Percentiles rank a stretch among this genome's conserved stretches.
Conservation (phyloP, 2,329 filamentous ascomycete genomes). For the Diaporthe caulivora region DNA sequence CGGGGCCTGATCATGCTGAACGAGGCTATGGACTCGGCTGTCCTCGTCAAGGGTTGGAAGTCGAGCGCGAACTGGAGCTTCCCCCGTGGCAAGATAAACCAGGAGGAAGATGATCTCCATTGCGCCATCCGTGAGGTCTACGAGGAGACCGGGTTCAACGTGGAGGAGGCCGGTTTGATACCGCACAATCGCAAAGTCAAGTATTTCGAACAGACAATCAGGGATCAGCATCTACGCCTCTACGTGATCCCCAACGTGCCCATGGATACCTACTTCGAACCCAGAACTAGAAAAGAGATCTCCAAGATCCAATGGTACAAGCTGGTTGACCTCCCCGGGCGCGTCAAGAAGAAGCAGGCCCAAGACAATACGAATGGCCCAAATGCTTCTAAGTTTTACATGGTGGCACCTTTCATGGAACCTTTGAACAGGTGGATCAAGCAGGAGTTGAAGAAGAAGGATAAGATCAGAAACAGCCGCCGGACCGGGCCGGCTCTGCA, state of each 20-base stretch:
- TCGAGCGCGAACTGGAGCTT: conserved; percentile 98
- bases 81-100: conserved; percentile 96
- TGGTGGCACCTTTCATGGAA: conserved; percentile 93
- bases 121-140: conserved; percentile 95
- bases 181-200: conserved; percentile 79
- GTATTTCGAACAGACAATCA: conserved; percentile 88
- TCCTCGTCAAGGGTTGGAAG: conserved; percentile 98
- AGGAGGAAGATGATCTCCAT: conserved; percentile 92
- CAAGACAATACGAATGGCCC: conserved; percentile 68
- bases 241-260: conserved; percentile 93
- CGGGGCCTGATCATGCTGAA: conserved; percentile 95
- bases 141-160: conserved; percentile 94
- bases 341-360: conserved; percentile 74
- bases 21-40: conserved; percentile 90
- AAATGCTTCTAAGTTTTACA: conserved; percentile 92
- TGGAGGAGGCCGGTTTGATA: conserved; percentile 81
- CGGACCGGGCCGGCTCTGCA: conserved; percentile 52
- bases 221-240: conserved; percentile 91
- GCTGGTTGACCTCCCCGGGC: conserved; percentile 86
- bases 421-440: conserved; percentile 91
- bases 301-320: conserved; percentile 97
- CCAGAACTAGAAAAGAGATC: conserved; percentile 95
- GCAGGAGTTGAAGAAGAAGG: conserved; percentile 84
- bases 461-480: conserved; percentile 48
- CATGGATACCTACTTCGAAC: conserved; percentile 88